Evolutionary conservation across 2,329 filamentous ascomycete genomes (phyloP).

Genomic region (Monascus ruber): DNA sequence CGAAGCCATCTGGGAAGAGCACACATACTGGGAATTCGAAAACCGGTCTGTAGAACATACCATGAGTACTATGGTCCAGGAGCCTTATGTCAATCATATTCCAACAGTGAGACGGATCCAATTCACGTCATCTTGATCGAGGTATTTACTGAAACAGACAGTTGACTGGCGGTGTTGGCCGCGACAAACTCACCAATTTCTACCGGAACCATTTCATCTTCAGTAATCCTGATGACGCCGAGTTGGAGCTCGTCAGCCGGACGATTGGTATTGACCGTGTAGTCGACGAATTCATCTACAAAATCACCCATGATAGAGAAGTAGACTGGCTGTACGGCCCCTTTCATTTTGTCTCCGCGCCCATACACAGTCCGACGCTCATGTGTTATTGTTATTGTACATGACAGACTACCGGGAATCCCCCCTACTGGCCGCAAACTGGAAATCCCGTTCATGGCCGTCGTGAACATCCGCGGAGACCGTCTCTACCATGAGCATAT

Average conservation of each 20-base stretch:
- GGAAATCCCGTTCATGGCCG: slow-evolving; percentile 51
- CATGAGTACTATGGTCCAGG: slow-evolving; percentile 70
- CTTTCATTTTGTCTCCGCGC: neutral
- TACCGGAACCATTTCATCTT: slow-evolving; percentile 67
- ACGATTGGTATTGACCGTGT: slow-evolving; percentile 62
- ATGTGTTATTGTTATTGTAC: neutral
- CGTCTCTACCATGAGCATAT: slow-evolving; percentile 61
- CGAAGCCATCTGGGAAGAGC: slow-evolving; percentile 69
- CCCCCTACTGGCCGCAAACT: slow-evolving; percentile 45
- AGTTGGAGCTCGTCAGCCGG: slow-evolving; percentile 57
- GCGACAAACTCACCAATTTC: slow-evolving; percentile 51
- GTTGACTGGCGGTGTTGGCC: slow-evolving; percentile 58
- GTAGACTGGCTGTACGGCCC: slow-evolving; percentile 57
- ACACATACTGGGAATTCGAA: slow-evolving; percentile 60
- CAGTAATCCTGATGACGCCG: slow-evolving; percentile 56
- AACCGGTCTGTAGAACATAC: slow-evolving; percentile 58
- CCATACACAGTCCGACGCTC: neutral
- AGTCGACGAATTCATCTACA: slow-evolving; percentile 59
- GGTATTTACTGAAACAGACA: slow-evolving; percentile 6
- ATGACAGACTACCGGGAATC: slow-evolving; percentile 44
- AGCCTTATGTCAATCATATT: slow-evolving; percentile 70
- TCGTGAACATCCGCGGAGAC: slow-evolving; percentile 59
- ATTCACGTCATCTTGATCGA: neutral
- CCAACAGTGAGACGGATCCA: slow-evolving; percentile 44
- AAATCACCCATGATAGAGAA: slow-evolving; percentile 50